Conservation (phyloP, 2,329 filamentous ascomycete genomes). For the Cladobotryum mycophilum region DNA sequence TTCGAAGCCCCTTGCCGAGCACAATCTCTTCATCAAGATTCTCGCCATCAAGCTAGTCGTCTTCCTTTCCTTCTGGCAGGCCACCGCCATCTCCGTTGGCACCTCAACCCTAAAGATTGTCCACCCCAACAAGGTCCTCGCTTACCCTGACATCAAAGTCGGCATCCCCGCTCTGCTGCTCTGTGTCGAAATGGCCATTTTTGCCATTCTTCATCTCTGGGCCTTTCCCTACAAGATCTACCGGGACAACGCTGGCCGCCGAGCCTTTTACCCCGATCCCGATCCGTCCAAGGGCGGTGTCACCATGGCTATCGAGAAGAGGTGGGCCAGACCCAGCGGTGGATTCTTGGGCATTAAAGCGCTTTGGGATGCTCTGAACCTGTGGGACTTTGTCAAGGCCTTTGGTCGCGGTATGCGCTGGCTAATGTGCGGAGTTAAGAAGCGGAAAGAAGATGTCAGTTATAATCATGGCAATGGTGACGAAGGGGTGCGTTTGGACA, state of each 20-base stretch:
- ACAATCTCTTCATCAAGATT: constrained; percentile 73
- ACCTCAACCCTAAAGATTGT: constrained; percentile 57
- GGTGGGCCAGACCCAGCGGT: constrained; percentile 49
- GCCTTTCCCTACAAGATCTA: constrained; percentile 77
- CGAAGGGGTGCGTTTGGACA: constrained; percentile 30
- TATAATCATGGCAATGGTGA: constrained; percentile 35
- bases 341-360: constrained; percentile 61
- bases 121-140: constrained; percentile 53
- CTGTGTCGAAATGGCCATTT: constrained; percentile 79
- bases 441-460: constrained; percentile 47
- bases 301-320: constrained; percentile 34
- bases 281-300: constrained; percentile 33
- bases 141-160: constrained; percentile 70
- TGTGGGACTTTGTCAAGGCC: constrained; percentile 78
- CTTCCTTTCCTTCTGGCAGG: constrained; percentile 88
- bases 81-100: constrained; percentile 42
- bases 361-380: constrained; percentile 65
- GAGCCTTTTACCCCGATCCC: constrained; percentile 42
- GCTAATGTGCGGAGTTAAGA: constrained; percentile 68
- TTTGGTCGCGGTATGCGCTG: constrained; percentile 71
- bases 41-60: constrained; percentile 85
- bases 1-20: constrained; percentile 57
- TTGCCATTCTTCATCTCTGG: constrained; percentile 71
- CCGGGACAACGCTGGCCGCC: constrained; percentile 33
- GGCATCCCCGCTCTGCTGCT: constrained; percentile 73